Base-by-base conservation (phyloP, 176 grass and related monocot species). In the Miscanthus lutarioriparius region DNA sequence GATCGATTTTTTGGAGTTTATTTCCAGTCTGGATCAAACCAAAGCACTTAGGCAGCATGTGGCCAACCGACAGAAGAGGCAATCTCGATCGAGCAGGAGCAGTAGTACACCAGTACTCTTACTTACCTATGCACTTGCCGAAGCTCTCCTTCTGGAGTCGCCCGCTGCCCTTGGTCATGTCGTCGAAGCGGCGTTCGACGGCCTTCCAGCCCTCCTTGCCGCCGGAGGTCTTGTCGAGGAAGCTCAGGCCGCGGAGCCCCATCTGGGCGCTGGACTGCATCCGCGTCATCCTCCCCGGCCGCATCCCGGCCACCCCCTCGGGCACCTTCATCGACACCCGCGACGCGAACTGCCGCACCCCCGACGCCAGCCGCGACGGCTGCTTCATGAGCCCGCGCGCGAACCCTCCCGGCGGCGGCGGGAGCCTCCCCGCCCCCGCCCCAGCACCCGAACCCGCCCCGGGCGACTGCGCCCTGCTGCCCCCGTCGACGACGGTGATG, bases 111-210 rank as follows among this genome's bases (percentile, higher is more conserved):
- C 1, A 35, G 37, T 0, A 5, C 41, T 28, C 1, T 1, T 40
- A 66, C 85, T 95, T 67, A 95, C 96, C 96, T 83, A 98, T 98
- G 87, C 96, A 98, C 79, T 91, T 91, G 72, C 91, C 93, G 82
- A 98, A 98, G 83, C 87, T 89, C 89, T 98, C 96, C 83, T 90
- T 98, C 62, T 78, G 87, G 13, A 98, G 87, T 2, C 89, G 82
- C 0, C 91, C 93, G 63, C 70, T 28, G 14, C 67, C 82, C 76
- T 79, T 89, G 74, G 45, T 78, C 80, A 93, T 93, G 19, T 98
- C 88, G 1, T 92, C 89, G 75, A 98, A 98, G 53, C 93, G 89
- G 64, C 89, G 90, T 26, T 95, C 96, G 6, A 98, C 91, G 35
- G 91, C 64, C 74, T 90, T 90, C 92, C 93, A 98, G 1, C 96